phyloP scores from a whole-genome alignment of 148 eudicot genomes.

The Pouteria glomerata region DNA sequence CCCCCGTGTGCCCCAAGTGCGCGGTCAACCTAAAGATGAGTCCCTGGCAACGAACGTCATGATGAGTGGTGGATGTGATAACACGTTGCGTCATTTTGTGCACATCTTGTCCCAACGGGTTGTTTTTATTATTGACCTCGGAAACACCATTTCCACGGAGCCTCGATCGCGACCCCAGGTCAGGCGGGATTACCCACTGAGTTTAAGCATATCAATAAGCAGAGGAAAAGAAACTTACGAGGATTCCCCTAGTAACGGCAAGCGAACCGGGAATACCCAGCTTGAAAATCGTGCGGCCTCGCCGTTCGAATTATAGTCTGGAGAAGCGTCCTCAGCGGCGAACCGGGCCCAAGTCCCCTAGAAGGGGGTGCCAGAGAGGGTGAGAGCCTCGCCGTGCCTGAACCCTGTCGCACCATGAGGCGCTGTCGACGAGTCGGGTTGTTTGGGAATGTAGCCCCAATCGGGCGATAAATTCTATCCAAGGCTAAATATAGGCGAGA shows the following conservation, averaged over 20 bases:
- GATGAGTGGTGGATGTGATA: no score
- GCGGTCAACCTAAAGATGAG: no score
- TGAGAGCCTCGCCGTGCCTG: not conserved
- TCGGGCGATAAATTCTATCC: not conserved
- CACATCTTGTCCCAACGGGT: no score
- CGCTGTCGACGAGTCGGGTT: constrained; percentile 2
- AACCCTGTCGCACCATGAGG: not conserved
- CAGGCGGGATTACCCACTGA: constrained; percentile 4
- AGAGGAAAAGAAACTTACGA: not conserved
- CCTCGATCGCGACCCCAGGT: constrained; percentile 8
- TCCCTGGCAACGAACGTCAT: no score
- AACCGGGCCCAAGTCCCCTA: not conserved
- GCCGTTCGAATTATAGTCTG: not conserved
- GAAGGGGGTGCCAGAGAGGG: not conserved
- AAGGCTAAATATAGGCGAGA: not conserved
- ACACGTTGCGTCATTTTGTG: no score
- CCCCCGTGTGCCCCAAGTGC: no score
- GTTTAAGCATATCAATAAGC: constrained; percentile 4
- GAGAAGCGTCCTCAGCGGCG: constrained; percentile 3
- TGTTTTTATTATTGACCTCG: no score
- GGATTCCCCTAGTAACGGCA: constrained; percentile 4
- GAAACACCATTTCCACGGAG: no score
- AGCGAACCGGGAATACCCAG: constrained; percentile 4
- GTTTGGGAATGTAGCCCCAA: constrained; percentile 11
- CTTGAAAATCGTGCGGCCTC: not conserved